These are phyloP conservation scores for Tricholoma flavovirens DNA, from an alignment of 768 basidiomycete species.

Conservation along the genomic window DNA sequence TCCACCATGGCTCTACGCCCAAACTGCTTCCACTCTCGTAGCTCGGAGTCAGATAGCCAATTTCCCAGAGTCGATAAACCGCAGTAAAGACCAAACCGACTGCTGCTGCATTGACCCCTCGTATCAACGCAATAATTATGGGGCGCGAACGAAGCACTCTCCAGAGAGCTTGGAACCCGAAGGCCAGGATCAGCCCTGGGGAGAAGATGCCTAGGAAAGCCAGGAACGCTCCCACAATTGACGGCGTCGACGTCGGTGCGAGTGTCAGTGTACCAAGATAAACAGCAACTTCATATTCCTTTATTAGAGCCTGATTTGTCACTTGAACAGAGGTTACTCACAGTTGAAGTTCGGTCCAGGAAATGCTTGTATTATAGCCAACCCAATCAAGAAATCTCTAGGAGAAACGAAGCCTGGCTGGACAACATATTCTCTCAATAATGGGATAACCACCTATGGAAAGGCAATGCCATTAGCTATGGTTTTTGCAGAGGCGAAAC, in stretches of 20 bases:
- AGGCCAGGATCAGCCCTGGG: constrained; percentile 36
- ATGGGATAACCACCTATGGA: constrained; percentile 42
- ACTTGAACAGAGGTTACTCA: not conserved
- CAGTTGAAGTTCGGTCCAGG: constrained; percentile 55
- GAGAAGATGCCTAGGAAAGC: constrained; percentile 45
- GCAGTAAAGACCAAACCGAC: constrained; percentile 29
- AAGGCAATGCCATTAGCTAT: not conserved
- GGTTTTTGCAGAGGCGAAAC: not conserved
- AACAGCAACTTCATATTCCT: constrained; percentile 24
- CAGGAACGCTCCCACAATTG: constrained; percentile 38
- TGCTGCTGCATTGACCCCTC: constrained; percentile 37
- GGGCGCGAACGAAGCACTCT: constrained; percentile 24
- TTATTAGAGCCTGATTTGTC: not conserved
- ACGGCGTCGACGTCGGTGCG: constrained; percentile 23
- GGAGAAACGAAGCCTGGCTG: constrained; percentile 45
- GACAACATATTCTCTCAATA: constrained; percentile 47
- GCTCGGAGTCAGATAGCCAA: not conserved
- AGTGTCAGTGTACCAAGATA: constrained; percentile 45
- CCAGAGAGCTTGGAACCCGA: constrained; percentile 33
- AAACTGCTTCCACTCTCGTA: not conserved
- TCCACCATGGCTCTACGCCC: not conserved
- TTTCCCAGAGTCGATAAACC: not conserved
- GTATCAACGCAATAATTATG: constrained; percentile 25
- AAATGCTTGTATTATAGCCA: constrained; percentile 43
- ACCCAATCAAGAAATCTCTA: constrained; percentile 48